phyloP scores from a whole-genome alignment of 1,284 basidiomycete genomes.

The Austroboletus niveus region DNA sequence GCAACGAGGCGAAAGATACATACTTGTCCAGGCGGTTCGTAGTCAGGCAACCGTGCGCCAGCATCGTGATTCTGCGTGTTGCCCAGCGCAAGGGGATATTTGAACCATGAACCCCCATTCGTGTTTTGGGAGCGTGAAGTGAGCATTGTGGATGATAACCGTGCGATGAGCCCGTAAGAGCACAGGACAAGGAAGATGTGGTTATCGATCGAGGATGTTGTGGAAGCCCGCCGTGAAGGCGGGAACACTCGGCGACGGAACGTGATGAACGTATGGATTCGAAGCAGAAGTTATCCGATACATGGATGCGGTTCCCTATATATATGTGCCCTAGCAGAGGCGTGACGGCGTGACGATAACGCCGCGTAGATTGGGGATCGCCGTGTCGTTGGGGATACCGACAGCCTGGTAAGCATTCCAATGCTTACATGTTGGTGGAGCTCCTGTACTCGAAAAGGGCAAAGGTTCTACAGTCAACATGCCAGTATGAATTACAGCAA shows the following conservation, averaged over 20 bases:
- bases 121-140: constrained; percentile 19
- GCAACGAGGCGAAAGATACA: constrained; percentile 60
- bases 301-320: too few relatives aligned
- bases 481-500: constrained; percentile 83
- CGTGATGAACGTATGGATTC: too few relatives aligned
- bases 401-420: too few relatives aligned
- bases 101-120: constrained; percentile 54
- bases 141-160: constrained; percentile 15
- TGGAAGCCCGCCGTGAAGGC: too few relatives aligned
- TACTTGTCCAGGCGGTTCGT: constrained; percentile 41
- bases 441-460: constrained; percentile 52
- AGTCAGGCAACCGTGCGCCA: constrained; percentile 30
- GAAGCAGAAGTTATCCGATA: too few relatives aligned
- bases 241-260: too few relatives aligned
- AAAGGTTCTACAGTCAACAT: constrained; percentile 91
- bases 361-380: too few relatives aligned
- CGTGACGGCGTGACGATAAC: too few relatives aligned
- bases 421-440: too few relatives aligned
- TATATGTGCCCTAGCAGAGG: too few relatives aligned
- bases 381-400: too few relatives aligned
- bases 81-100: constrained; percentile 42
- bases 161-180: constrained; percentile 41
- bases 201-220: constrained; percentile 28
- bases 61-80: constrained; percentile 26
- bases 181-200: constrained; percentile 26